Percentiles rank a stretch among this genome's conserved stretches.
Conservation (phyloP, 371 early-diverging fungal species). For the Mortierella sp. region DNA sequence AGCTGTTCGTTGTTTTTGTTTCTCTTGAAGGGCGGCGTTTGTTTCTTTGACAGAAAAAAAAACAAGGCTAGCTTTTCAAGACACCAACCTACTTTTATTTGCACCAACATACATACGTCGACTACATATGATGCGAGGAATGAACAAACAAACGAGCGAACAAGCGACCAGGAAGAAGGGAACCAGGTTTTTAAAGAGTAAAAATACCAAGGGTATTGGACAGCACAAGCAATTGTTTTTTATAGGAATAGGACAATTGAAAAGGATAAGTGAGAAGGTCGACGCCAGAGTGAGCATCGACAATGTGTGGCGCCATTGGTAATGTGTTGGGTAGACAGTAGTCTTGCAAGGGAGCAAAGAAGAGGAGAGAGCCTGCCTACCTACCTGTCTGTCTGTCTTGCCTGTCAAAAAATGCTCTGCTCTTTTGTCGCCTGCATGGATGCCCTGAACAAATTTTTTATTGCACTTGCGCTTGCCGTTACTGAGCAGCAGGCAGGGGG, state of each 20-base stretch:
- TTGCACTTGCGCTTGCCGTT: background rate
- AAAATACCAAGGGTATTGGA: too few species aligned
- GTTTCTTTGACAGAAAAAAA: background rate
- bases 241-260: conserved; percentile 7
- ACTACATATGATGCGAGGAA: too few species aligned
- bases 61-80: too few species aligned
- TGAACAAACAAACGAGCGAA: too few species aligned
- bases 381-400: too few species aligned
- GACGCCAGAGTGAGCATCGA: conserved; percentile 12
- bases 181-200: too few species aligned
- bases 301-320: background rate
- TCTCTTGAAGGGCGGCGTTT: background rate
- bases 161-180: too few species aligned
- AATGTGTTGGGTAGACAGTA: too few species aligned
- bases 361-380: background rate
- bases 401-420: background rate
- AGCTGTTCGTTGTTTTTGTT: background rate
- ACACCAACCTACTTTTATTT: too few species aligned
- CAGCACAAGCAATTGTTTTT: background rate
- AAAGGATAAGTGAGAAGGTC: background rate
- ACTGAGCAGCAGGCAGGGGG: background rate
- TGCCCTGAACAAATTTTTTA: background rate
- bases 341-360: too few species aligned
- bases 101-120: too few species aligned
- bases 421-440: background rate